Base-by-base conservation (phyloP, 495 filamentous ascomycete species). In the Usnea hakonensis region DNA sequence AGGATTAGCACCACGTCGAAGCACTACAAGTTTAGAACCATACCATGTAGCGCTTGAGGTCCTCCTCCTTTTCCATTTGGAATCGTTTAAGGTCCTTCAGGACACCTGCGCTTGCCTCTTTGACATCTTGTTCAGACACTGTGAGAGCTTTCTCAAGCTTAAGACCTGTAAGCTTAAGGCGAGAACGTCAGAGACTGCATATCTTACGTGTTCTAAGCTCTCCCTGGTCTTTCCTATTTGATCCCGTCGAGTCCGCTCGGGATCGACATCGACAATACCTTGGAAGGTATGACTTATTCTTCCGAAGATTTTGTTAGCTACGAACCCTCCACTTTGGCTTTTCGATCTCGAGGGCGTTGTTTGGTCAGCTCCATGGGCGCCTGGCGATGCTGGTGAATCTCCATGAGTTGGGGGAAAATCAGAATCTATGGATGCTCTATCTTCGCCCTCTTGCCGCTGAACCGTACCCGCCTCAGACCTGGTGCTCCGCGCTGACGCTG, bases 21-120 rank as follows among this genome's bases (percentile, higher is more conserved):
- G 58, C 58, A 55, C 58, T 55, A 59, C 10, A 11, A 61, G 33
- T 32, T 35, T 33, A 19, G 30, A 23, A 63, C 77, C 87, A 73
- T 82, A 96, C 93, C 93, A 98, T 97, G 72, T 97, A 96, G 48
- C 89, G 81, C 67, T 85, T 91, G 63, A 98, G 77, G 77, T 98
- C 94, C 50, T 87, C 89, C 76, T 97, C 95, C 74, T 97, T 97
- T 74, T 95, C 90, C 61, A 78, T 78, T 74, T 97, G 94, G 72
- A 97, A 98, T 44, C 94, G 80, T 79, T 89, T 90, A 54, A 98
- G 76, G 73, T 97, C 94, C 63, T 88, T 86, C 61, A 97, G 71
- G 9, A 96, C 88, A 17, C 90, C 93, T 2, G 81, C 77, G 67
- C 90, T 95, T 13, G 92, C 92, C 68, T 97, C 89, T 70, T 86